Conservation (phyloP, 2,329 filamentous ascomycete species). For the Stachybotrys chartarum region DNA sequence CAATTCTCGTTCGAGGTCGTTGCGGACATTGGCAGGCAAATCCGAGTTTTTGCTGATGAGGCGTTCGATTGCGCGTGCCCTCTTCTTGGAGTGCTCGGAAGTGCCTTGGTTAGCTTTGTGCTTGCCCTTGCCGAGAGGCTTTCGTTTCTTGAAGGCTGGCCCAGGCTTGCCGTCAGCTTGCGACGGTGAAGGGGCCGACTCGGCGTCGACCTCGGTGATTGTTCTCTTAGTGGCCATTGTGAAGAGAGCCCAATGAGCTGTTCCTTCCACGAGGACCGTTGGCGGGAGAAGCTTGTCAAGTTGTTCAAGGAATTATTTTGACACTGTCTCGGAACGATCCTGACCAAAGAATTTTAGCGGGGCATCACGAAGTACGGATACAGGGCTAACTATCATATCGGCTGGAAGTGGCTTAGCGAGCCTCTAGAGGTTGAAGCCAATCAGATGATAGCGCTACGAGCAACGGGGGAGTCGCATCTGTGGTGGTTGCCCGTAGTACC, state of each 20-base stretch:
- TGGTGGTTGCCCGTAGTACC: too few species aligned
- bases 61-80: conserved; percentile 62
- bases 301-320: too few species aligned
- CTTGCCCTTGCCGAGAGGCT: conserved; percentile 25
- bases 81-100: conserved; percentile 61
- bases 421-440: neutral
- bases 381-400: neutral
- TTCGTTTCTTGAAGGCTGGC: conserved; percentile 22
- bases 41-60: conserved; percentile 53
- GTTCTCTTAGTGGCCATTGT: conserved; percentile 24
- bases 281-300: too few species aligned
- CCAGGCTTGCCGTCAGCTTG: conserved; percentile 7
- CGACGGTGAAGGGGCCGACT: conserved; percentile 8
- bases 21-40: conserved; percentile 59
- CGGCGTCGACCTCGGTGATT: conserved; percentile 16
- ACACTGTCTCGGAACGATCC: too few species aligned
- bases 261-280: too few species aligned
- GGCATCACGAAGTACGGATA: neutral
- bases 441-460: neutral
- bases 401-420: neutral
- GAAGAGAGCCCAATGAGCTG: too few species aligned
- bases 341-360: neutral
- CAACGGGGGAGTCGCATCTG: too few species aligned
- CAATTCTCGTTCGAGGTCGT: conserved; percentile 67
- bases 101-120: conserved; percentile 37